Percentiles rank a stretch among this genome's conserved stretches.
Conservation (phyloP, 139 green algal species). For the Ettlia oleoabundans region DNA sequence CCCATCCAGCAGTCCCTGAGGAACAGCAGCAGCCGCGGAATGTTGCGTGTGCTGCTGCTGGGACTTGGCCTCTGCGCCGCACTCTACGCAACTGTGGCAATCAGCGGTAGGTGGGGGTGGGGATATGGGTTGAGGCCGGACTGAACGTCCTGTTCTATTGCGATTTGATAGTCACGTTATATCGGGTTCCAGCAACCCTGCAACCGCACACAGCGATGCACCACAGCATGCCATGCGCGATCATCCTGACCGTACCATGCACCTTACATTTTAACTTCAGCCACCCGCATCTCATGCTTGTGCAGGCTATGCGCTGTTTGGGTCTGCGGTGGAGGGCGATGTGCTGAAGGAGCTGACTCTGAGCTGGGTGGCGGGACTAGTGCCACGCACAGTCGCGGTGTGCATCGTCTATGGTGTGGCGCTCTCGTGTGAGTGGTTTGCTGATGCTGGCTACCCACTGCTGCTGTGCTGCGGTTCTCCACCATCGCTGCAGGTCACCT, state of each 20-base stretch:
- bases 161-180: no score
- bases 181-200: no score
- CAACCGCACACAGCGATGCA: no score
- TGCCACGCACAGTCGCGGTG: background rate
- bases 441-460: no score
- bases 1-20: conserved; percentile 35
- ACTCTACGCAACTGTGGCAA: conserved; percentile 34
- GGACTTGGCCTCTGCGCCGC: conserved; percentile 12
- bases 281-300: background rate
- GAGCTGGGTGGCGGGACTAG: conserved; percentile 1
- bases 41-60: conserved; percentile 7
- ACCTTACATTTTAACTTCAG: background rate
- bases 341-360: conserved; percentile 49
- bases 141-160: no score
- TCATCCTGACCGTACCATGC: background rate
- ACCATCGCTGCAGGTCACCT: no score
- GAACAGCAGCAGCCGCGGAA: conserved; percentile 6
- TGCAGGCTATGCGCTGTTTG: conserved; percentile 49
- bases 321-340: conserved; percentile 30
- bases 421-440: conserved; percentile 30
- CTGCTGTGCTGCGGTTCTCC: background rate
- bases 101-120: background rate
- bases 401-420: conserved; percentile 16
- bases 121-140: background rate
- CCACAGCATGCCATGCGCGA: no score